phyloP scores from a whole-genome alignment of 1,284 basidiomycete genomes.

The Phylloboletellus chloephorus region DNA sequence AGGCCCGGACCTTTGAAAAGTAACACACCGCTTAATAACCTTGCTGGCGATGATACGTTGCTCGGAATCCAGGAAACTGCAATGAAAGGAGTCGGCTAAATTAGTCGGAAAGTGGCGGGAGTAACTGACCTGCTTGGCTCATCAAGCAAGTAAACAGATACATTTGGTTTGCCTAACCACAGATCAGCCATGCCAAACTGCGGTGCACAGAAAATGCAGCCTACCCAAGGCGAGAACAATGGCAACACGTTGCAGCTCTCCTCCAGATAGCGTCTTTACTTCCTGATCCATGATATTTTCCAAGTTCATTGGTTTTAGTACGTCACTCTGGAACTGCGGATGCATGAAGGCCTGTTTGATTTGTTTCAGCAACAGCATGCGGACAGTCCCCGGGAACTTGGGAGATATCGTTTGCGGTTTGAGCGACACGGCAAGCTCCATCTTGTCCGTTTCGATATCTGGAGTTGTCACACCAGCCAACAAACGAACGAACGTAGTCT shows the following conservation, averaged over 20 bases:
- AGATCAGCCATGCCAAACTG: constrained; percentile 2
- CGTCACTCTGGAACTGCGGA: constrained; percentile 95
- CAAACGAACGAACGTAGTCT: constrained; percentile 93
- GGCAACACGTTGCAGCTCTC: constrained; percentile 93
- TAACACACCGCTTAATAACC: constrained; percentile 83
- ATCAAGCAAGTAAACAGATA: constrained; percentile 83
- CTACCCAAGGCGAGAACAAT: constrained; percentile 82
- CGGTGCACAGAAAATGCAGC: constrained; percentile 12
- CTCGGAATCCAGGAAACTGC: constrained; percentile 91
- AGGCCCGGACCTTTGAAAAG: not conserved
- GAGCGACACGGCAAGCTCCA: constrained; percentile 78
- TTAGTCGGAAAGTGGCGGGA: not conserved
- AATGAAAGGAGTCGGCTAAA: constrained; percentile 13
- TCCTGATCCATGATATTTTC: constrained; percentile 94
- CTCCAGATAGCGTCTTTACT: constrained; percentile 93
- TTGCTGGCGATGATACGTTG: constrained; percentile 97
- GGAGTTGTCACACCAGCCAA: constrained; percentile 80
- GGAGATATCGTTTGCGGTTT: constrained; percentile 97
- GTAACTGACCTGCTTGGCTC: constrained; percentile 61
- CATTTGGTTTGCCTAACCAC: constrained; percentile 66
- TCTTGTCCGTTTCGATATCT: constrained; percentile 77
- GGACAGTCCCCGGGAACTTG: constrained; percentile 90
- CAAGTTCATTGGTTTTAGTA: constrained; percentile 92
- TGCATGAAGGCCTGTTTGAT: constrained; percentile 95
- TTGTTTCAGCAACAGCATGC: constrained; percentile 88